Conservation (phyloP, 108 stramenopile genomes). For the Skeletonema costatum region DNA sequence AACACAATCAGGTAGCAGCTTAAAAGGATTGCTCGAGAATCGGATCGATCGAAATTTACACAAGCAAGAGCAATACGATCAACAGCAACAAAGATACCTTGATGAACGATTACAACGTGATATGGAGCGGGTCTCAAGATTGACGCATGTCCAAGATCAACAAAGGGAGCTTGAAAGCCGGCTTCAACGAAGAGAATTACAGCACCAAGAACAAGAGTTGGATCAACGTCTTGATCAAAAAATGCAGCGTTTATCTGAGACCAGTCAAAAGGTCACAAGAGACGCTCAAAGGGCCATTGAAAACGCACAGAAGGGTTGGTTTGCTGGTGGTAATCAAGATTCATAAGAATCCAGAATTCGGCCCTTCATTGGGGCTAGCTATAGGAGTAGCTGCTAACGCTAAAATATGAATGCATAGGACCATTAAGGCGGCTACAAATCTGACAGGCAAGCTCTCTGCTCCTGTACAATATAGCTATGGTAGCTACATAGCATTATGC, state of each 20-base stretch:
- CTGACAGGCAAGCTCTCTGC: too few relatives aligned
- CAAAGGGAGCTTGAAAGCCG: background rate
- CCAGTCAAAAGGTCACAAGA: background rate
- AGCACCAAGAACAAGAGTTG: background rate
- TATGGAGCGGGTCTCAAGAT: background rate
- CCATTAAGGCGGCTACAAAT: too few relatives aligned
- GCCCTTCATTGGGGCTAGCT: background rate
- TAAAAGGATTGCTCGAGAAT: background rate
- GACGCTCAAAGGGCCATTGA: background rate
- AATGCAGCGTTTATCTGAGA: background rate
- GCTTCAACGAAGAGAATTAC: background rate
- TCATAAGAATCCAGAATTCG: background rate
- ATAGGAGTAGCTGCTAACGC: background rate
- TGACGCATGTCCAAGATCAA: background rate
- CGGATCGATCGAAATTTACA: background rate
- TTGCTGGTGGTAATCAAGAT: background rate
- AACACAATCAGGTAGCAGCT: background rate
- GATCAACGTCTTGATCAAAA: background rate
- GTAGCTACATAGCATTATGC: too few relatives aligned
- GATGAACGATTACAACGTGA: background rate
- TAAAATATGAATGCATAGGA: background rate
- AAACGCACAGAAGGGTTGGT: background rate
- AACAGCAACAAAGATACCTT: background rate
- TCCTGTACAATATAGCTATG: too few relatives aligned
- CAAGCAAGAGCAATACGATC: constrained; percentile 1